A percentile compares a stretch with the other conserved stretches of the same genome.
Conservation (phyloP, 257 asterid species). For the Fraxinus excelsior region DNA sequence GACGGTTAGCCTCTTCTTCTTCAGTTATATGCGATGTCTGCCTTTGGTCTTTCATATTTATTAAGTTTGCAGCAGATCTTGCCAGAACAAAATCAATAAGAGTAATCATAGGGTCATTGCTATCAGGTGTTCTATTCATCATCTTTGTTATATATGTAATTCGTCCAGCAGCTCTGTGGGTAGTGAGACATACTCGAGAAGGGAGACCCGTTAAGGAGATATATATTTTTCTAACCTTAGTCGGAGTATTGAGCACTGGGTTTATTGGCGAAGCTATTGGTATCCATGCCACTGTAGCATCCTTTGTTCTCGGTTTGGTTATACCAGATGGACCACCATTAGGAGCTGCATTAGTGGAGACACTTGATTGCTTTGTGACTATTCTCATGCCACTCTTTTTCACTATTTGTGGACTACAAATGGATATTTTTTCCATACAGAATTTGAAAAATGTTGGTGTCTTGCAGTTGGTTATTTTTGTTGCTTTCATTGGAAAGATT, state of each 20-base stretch:
- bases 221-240: slow-evolving; percentile 38
- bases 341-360: slow-evolving; percentile 61
- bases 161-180: slow-evolving; percentile 70
- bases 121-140: slow-evolving; percentile 36
- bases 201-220: slow-evolving; percentile 55
- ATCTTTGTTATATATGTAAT: slow-evolving; percentile 36
- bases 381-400: slow-evolving; percentile 60
- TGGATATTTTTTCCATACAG: slow-evolving; percentile 47
- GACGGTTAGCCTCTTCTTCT: slow-evolving; percentile 68
- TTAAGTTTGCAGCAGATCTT: slow-evolving; percentile 37
- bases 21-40: slow-evolving; percentile 59
- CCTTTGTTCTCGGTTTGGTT: slow-evolving; percentile 54
- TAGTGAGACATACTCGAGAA: slow-evolving; percentile 54
- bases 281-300: slow-evolving; percentile 47
- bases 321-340: slow-evolving; percentile 72
- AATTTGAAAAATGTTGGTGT: slow-evolving; percentile 45
- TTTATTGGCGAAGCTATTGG: slow-evolving; percentile 60
- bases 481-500: slow-evolving; percentile 59
- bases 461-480: slow-evolving; percentile 53
- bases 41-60: slow-evolving; percentile 42
- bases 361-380: slow-evolving; percentile 63
- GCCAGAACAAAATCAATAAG: slow-evolving; percentile 33
- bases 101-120: slow-evolving; percentile 35
- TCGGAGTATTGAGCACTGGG: slow-evolving; percentile 41
- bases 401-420: slow-evolving; percentile 53